Base-by-base conservation (phyloP, 2,329 filamentous ascomycete species). In the Ophiocordyceps polyrhachis-furcata region DNA sequence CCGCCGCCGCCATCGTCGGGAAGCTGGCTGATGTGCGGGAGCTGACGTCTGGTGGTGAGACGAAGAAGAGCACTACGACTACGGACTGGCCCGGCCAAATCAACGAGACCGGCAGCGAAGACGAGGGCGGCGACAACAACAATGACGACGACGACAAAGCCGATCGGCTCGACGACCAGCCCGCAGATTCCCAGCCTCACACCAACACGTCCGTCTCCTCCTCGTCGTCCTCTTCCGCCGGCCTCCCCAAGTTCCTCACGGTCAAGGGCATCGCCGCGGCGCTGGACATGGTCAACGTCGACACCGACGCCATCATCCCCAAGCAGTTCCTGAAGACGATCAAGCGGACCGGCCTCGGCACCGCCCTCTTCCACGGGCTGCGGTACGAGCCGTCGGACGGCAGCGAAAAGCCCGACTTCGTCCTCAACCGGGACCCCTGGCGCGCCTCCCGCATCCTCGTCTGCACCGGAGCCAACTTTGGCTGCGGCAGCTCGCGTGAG, bases 251-350 rank as follows among this genome's bases (percentile, higher is more conserved):
- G 58, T 96, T 96, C 66, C 78, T 76, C 21, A 74, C 77, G 42
- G 75, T 93, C 53, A 89, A 83, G 65, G 91, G 89, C 47, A 81
- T 89, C 51, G 86, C 87, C 1, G 91, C 88, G 12, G 85, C 86
- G 2, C 68, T 98, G 63, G 83, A 94, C 49, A 78, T 83, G 55
- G 73, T 82, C 52, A 98, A 98, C 62, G 79, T 95, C 54, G 91
- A 98, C 67, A 98, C 91, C n/a, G 91, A 98, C 57, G 89, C 89
- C 58, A 95, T 96, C 64, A 98, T 98, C 53, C 91, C 91, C 51
- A 98, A 98, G 67, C 91, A 98, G 62, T 98, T 96, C 69, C 75
- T 98, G 51, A 98, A 96, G 71, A 98, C 91, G 38, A 96, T 96
- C 67, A 96, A 96, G 74, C 85, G 91, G 47, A 93, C 89, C 2